These are phyloP conservation scores for Excoecaria cochinchinensis DNA, from an alignment of 345 rosid species.

Conservation along the genomic window DNA sequence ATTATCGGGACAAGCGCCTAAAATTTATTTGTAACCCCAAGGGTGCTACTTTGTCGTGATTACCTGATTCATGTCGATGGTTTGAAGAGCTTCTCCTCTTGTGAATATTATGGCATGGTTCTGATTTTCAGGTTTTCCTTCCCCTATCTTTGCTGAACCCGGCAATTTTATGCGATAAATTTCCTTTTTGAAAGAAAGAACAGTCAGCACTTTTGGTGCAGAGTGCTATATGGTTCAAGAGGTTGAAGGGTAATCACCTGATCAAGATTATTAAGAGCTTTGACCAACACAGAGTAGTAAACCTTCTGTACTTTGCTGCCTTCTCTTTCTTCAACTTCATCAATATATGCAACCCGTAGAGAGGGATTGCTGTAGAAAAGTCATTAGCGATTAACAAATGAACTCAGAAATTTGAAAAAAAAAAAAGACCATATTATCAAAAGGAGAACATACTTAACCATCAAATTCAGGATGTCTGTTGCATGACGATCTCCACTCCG, in stretches of 20 bases:
- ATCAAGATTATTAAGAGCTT: slow-evolving; percentile 85
- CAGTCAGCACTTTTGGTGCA: slow-evolving; percentile 19
- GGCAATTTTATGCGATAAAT: slow-evolving; percentile 91
- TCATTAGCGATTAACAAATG: slow-evolving; percentile 21
- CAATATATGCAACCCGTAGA: slow-evolving; percentile 94
- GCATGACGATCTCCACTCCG: slow-evolving; percentile 91
- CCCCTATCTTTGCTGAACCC: slow-evolving; percentile 84
- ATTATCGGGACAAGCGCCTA: slow-evolving; percentile 3
- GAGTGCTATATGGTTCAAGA: slow-evolving; percentile 10
- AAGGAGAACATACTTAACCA: slow-evolving; percentile 82
- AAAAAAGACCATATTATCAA: slow-evolving; percentile 5
- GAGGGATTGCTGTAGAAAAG: slow-evolving; percentile 72
- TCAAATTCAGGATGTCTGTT: slow-evolving; percentile 88
- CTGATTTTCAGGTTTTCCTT: slow-evolving; percentile 98
- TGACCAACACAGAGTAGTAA: slow-evolving; percentile 84
- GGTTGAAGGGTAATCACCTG: slow-evolving; percentile 54
- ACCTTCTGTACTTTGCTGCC: slow-evolving; percentile 69
- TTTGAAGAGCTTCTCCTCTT: slow-evolving; percentile 95
- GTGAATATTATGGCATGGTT: slow-evolving; percentile 90
- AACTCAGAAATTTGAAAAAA: slow-evolving; percentile 7
- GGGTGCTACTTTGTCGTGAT: neutral
- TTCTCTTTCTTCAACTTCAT: slow-evolving; percentile 92
- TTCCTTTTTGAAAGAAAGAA: slow-evolving; percentile 53
- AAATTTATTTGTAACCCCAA: neutral
- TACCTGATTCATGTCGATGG: slow-evolving; percentile 99